These are phyloP conservation scores for Penicillium glabrum DNA, from an alignment of 2,329 filamentous ascomycete genomes.

Conservation along the genomic window DNA sequence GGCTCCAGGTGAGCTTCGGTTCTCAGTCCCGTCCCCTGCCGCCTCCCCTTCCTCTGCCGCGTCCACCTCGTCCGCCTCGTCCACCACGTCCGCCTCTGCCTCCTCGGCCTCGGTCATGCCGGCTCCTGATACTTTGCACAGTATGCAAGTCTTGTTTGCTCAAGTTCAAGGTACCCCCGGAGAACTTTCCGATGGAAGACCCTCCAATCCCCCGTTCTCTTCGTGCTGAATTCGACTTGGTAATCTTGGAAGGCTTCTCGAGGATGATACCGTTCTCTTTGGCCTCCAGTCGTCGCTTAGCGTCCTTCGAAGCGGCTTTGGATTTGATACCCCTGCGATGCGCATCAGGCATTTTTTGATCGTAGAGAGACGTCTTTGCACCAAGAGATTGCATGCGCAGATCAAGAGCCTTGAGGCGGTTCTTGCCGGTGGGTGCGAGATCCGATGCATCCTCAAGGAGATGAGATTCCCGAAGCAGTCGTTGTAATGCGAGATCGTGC, in stretches of 20 bases:
- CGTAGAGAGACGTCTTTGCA: slow-evolving; percentile 70
- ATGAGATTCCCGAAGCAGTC: slow-evolving; percentile 87
- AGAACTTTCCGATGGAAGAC: slow-evolving; percentile 77
- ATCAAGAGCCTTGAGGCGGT: slow-evolving; percentile 78
- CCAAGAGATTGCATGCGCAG: slow-evolving; percentile 79
- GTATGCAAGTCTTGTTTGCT: slow-evolving; percentile 69
- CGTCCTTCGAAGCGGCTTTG: slow-evolving; percentile 66
- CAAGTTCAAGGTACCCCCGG: slow-evolving; percentile 74
- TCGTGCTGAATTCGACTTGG: slow-evolving; percentile 39
- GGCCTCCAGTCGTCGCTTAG: slow-evolving; percentile 72
- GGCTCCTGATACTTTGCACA: slow-evolving; percentile 14
- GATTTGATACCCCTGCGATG: slow-evolving; percentile 80
- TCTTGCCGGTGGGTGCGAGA: slow-evolving; percentile 64
- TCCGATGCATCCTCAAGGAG: slow-evolving; percentile 66
- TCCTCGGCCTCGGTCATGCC: slow-evolving; percentile 4
- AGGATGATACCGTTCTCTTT: slow-evolving; percentile 88
- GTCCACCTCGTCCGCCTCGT: neutral
- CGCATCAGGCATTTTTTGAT: slow-evolving; percentile 86
- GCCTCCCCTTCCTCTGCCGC: slow-evolving; percentile 11
- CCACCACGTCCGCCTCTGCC: neutral
- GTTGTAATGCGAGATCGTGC: slow-evolving; percentile 89
- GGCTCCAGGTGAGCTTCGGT: neutral
- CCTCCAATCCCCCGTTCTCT: slow-evolving; percentile 67
- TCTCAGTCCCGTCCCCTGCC: slow-evolving; percentile 1
- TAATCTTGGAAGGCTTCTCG: slow-evolving; percentile 56